These are phyloP conservation scores for Colletotrichum viniferum DNA, from an alignment of 2,329 filamentous ascomycete genomes.

Conservation along the genomic window DNA sequence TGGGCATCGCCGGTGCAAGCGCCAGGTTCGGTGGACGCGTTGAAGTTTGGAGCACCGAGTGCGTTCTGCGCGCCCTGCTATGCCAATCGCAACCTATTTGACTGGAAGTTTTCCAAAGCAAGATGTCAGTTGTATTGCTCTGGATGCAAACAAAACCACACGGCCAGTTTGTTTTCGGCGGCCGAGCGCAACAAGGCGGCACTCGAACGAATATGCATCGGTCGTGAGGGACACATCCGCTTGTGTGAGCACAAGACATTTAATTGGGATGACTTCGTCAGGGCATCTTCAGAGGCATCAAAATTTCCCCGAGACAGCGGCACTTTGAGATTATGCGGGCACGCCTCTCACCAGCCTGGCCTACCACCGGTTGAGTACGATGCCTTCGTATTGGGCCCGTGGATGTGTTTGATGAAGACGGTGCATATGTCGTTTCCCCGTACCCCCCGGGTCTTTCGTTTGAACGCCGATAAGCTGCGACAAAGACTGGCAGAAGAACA, in stretches of 20 bases:
- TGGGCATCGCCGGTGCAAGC: neutral
- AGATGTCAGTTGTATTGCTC: neutral
- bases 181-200: neutral
- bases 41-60: neutral
- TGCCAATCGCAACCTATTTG: neutral
- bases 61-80: neutral
- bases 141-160: neutral
- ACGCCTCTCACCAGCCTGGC: neutral
- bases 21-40: neutral
- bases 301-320: neutral
- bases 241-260: neutral
- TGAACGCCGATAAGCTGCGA: neutral
- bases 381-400: neutral
- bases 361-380: neutral
- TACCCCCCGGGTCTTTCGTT: neutral
- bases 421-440: neutral
- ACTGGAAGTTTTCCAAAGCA: neutral
- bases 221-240: neutral
- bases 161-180: neutral
- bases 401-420: rapidly evolving
- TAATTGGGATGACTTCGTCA: neutral
- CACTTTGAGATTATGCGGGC: neutral
- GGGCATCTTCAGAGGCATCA: neutral
- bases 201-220: neutral
- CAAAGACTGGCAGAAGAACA: neutral